Conservation (phyloP, 2,329 filamentous ascomycete genomes). For the Apiospora hydei region DNA sequence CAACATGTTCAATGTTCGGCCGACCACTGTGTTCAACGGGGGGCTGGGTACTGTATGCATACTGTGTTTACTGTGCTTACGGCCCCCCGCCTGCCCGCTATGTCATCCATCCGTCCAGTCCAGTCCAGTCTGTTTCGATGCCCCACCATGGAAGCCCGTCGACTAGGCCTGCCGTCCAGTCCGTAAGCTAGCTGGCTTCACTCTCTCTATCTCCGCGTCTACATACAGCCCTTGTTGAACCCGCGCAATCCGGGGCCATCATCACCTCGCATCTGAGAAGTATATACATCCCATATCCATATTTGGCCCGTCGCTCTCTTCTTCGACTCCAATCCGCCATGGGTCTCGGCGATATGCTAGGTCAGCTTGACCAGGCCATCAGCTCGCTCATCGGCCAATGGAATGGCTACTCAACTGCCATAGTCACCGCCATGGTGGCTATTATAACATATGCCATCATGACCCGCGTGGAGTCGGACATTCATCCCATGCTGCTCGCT, state of each 20-base stretch:
- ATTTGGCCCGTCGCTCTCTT: constrained; percentile 23
- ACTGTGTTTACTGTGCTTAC: background rate
- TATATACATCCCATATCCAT: constrained; percentile 21
- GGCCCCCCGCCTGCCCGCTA: no score
- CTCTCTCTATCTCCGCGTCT: constrained; percentile 8
- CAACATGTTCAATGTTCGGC: background rate
- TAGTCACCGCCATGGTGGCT: constrained; percentile 71
- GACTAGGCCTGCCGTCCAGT: constrained; percentile 17
- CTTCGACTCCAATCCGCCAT: constrained; percentile 32
- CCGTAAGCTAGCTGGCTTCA: background rate
- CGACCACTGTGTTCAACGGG: background rate
- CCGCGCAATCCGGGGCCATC: constrained; percentile 20
- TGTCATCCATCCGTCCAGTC: background rate
- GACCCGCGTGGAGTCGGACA: constrained; percentile 81
- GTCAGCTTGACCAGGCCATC: constrained; percentile 75
- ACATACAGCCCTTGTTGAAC: constrained; percentile 20
- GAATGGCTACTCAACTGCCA: constrained; percentile 79
- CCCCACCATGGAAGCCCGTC: constrained; percentile 21
- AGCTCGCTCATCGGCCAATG: constrained; percentile 77
- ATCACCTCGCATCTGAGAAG: background rate
- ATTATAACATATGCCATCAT: constrained; percentile 76
- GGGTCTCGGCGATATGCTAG: constrained; percentile 61
- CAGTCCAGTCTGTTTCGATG: background rate
- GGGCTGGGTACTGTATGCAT: background rate
- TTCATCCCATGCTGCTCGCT: constrained; percentile 88